A percentile compares a stretch with the other conserved stretches of the same genome.
phyloP scores from a whole-genome alignment of 768 basidiomycete species.

The Chlorophyllum brunneum region DNA sequence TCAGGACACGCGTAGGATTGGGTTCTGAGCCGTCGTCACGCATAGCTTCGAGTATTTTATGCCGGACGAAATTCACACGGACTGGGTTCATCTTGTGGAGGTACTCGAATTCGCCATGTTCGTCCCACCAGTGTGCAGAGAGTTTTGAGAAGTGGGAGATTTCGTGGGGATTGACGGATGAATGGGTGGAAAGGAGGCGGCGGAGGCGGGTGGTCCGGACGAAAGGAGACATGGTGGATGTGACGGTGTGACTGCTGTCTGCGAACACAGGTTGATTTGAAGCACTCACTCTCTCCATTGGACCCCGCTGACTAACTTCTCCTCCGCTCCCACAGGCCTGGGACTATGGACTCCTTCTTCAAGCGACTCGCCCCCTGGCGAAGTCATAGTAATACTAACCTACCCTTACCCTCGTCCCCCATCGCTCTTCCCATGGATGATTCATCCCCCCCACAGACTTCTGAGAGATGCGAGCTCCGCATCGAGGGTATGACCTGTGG shows the following conservation, averaged over 20 bases:
- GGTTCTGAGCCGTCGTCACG: constrained; percentile 46
- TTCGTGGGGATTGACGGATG: constrained; percentile 70
- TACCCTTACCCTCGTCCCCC: constrained; percentile 10
- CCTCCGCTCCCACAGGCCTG: constrained; percentile 13
- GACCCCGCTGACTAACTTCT: not conserved
- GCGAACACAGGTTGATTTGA: not conserved
- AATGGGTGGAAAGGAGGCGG: constrained; percentile 2
- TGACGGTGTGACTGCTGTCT: not conserved
- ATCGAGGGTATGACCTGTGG: constrained; percentile 93
- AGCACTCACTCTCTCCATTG: not conserved
- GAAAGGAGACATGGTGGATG: constrained; percentile 11
- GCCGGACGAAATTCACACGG: constrained; percentile 75
- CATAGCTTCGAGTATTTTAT: constrained; percentile 65
- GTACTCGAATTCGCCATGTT: constrained; percentile 82
- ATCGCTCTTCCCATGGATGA: constrained; percentile 19
- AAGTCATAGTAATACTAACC: not conserved
- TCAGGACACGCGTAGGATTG: constrained; percentile 38
- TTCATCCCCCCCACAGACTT: constrained; percentile 20
- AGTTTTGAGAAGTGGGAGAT: constrained; percentile 87
- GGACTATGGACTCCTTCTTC: constrained; percentile 13
- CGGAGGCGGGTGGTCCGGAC: constrained; percentile 8
- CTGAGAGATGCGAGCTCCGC: constrained; percentile 68
- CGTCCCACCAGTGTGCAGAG: constrained; percentile 95
- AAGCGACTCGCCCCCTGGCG: constrained; percentile 8
- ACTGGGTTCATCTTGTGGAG: constrained; percentile 96